Evolutionary conservation across 163 green algal species (phyloP).

Genomic region (Scenedesmus sp.): DNA sequence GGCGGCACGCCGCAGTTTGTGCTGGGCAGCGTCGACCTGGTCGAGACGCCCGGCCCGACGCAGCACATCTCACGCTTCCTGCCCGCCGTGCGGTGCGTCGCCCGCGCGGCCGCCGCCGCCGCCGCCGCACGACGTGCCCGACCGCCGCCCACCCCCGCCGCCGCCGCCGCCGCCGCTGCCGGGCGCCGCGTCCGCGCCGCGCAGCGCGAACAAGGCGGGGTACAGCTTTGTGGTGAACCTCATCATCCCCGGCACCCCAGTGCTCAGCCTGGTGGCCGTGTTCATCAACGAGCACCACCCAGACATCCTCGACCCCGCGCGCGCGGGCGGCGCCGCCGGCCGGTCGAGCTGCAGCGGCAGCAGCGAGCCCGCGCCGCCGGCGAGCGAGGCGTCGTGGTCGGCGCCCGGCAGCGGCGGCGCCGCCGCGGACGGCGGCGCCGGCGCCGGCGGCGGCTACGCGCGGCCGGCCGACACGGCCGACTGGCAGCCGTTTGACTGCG

Average conservation of each 20-base stretch:
- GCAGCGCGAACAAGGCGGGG: slow-evolving; percentile 67
- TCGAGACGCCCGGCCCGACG: slow-evolving; percentile 70
- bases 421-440: neutral
- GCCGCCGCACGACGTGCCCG: neutral
- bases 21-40: slow-evolving; percentile 77
- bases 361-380: neutral
- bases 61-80: slow-evolving; percentile 83
- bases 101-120: too few species aligned
- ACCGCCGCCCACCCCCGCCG: too few species aligned
- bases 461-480: slow-evolving; percentile 43
- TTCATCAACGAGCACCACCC: slow-evolving; percentile 68
- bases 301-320: slow-evolving; percentile 48
- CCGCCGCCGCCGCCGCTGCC: too few species aligned
- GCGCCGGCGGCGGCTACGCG: neutral
- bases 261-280: slow-evolving; percentile 62
- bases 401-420: neutral
- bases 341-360: neutral
- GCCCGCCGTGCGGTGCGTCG: slow-evolving; percentile 54
- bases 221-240: slow-evolving; percentile 92
- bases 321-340: neutral
- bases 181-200: neutral
- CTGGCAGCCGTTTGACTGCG: slow-evolving; percentile 68
- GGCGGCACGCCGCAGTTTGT: slow-evolving; percentile 72
- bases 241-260: slow-evolving; percentile 80
- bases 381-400: neutral